Conservation (phyloP, 768 basidiomycete genomes). For the Auricularia sp. region DNA sequence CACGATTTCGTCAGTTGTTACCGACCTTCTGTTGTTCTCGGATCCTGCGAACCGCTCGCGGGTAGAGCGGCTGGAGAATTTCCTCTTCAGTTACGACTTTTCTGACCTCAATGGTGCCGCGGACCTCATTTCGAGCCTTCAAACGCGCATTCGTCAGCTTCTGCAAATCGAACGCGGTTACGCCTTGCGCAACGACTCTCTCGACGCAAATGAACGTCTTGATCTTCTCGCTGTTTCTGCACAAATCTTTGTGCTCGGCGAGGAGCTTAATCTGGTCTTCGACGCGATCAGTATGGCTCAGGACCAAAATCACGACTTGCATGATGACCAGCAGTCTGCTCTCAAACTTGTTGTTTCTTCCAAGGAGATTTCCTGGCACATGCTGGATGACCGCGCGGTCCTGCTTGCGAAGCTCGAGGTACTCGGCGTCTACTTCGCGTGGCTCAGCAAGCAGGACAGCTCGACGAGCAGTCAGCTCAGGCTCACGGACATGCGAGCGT, state of each 20-base stretch:
- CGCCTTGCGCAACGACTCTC: slow-evolving; percentile 23
- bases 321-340: slow-evolving; percentile 66
- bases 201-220: slow-evolving; percentile 28
- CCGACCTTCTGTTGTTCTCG: slow-evolving; percentile 79
- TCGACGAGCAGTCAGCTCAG: slow-evolving; percentile 70
- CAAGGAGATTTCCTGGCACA: slow-evolving; percentile 82
- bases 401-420: slow-evolving; percentile 83
- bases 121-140: slow-evolving; percentile 59
- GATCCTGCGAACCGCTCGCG: slow-evolving; percentile 77
- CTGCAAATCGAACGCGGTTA: slow-evolving; percentile 28
- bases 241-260: slow-evolving; percentile 60
- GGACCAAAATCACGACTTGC: slow-evolving; percentile 52
- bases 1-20: slow-evolving; percentile 78
- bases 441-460: slow-evolving; percentile 81
- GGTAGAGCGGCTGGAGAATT: slow-evolving; percentile 66
- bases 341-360: slow-evolving; percentile 73
- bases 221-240: slow-evolving; percentile 61
- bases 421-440: slow-evolving; percentile 65
- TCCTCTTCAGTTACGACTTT: slow-evolving; percentile 85
- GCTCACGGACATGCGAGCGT: slow-evolving; percentile 70
- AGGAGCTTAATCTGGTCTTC: slow-evolving; percentile 77
- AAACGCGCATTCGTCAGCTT: slow-evolving; percentile 53
- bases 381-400: slow-evolving; percentile 65
- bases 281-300: slow-evolving; percentile 79
- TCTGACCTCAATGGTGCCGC: slow-evolving; percentile 65